phyloP scores from a whole-genome alignment of 2,329 filamentous ascomycete species.

The Epichloe gansuensis region DNA sequence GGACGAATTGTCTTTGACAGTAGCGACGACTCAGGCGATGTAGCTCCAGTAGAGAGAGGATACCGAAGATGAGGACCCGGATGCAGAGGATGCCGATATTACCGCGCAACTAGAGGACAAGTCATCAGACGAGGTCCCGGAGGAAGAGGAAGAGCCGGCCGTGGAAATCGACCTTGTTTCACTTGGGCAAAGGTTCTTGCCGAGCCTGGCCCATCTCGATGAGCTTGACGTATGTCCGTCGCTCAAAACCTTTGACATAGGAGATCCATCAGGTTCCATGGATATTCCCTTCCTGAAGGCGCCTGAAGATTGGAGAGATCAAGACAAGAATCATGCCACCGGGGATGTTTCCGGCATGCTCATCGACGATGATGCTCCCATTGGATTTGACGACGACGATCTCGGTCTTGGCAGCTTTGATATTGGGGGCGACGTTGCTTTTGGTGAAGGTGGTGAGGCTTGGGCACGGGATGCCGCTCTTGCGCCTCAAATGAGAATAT shows the following conservation, averaged over 20 bases:
- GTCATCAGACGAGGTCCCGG: slow-evolving; percentile 31
- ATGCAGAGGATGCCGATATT: slow-evolving; percentile 16
- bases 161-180: slow-evolving; percentile 68
- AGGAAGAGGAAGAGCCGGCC: slow-evolving; percentile 36
- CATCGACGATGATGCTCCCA: slow-evolving; percentile 74
- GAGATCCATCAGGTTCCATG: slow-evolving; percentile 70
- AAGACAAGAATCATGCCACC: slow-evolving; percentile 47
- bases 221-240: slow-evolving; percentile 90
- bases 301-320: slow-evolving; percentile 70
- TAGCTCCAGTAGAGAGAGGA: slow-evolving; percentile 22
- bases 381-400: slow-evolving; percentile 63
- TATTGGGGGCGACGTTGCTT: slow-evolving; percentile 61
- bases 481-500: slow-evolving; percentile 75
- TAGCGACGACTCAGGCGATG: slow-evolving; percentile 68
- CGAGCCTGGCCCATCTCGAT: slow-evolving; percentile 64
- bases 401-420: slow-evolving; percentile 61
- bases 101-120: slow-evolving; percentile 29
- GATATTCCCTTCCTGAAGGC: slow-evolving; percentile 89
- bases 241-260: slow-evolving; percentile 84
- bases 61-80: slow-evolving; percentile 26
- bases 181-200: slow-evolving; percentile 74
- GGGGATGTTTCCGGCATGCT: slow-evolving; percentile 68
- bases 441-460: slow-evolving; percentile 89
- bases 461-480: slow-evolving; percentile 87
- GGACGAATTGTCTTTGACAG: slow-evolving; percentile 97